These are phyloP conservation scores for Penicillium argentinense DNA, from an alignment of 495 filamentous ascomycete genomes.

Conservation along the genomic window DNA sequence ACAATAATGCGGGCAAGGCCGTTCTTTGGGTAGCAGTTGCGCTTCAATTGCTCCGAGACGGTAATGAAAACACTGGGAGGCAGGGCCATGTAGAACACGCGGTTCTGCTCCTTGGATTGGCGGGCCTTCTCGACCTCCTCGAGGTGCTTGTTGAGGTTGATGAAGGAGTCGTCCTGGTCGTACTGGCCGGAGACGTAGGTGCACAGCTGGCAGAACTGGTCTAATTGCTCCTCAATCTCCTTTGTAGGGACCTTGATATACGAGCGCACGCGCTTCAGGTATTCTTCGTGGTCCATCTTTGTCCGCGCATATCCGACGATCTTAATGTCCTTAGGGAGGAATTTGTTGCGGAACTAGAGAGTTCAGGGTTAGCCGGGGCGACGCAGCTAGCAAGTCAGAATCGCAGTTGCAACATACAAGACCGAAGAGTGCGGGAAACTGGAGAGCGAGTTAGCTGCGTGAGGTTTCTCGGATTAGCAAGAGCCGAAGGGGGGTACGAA, in stretches of 20 bases:
- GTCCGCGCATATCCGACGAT: conserved; percentile 99
- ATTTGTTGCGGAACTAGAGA: conserved; percentile 90
- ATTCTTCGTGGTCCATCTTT: conserved; percentile 98
- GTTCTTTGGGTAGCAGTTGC: conserved; percentile 86
- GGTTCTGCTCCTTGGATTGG: conserved; percentile 68
- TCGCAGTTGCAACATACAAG: conserved; percentile 65
- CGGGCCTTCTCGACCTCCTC: conserved; percentile 81
- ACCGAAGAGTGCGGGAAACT: conserved; percentile 99
- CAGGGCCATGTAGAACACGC: conserved; percentile 99
- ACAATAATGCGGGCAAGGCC: conserved; percentile 95
- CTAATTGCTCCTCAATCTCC: conserved; percentile 92
- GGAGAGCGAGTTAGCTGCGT: conserved; percentile 24
- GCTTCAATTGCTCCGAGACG: conserved; percentile 95
- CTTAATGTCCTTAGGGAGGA: conserved; percentile 94
- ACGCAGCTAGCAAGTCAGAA: too few relatives aligned
- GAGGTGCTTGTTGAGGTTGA: conserved; percentile 83
- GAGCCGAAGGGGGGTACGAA: conserved; percentile 46
- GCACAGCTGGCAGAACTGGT: conserved; percentile 84
- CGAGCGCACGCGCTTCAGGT: conserved; percentile 87
- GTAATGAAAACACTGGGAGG: conserved; percentile 97
- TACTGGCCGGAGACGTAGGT: conserved; percentile 96
- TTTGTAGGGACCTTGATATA: conserved; percentile 99
- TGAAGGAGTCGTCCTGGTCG: conserved; percentile 94
- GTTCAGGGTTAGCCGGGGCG: neutral
- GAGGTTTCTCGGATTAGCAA: conserved; percentile 7